Base-by-base conservation (phyloP, 177 flowering plant genomes). In the Vitis hybrid region DNA sequence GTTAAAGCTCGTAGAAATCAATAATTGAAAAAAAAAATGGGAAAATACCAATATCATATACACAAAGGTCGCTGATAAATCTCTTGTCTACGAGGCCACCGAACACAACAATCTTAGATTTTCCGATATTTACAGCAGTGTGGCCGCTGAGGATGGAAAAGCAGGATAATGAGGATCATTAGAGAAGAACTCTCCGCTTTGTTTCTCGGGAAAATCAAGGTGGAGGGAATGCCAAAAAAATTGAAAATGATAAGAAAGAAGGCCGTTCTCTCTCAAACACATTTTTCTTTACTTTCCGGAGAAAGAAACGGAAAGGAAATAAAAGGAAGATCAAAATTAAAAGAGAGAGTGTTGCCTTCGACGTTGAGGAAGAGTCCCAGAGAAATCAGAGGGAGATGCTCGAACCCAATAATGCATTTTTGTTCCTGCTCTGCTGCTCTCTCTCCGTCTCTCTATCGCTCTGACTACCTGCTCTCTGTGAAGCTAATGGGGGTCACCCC, bases 1-100 rank as follows among this genome's bases (percentile, higher is more conserved):
- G 45, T 39, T 34, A 20, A 39, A 50, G 18, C 19, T 14, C 39
- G 9, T 5, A 68, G 29, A 54, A 34, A 52, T 48, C 16, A 39
- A n/a, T 45, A 50, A 56, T 6, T 50, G 14, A 65, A 57, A 11
- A 50, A 15, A n/a, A 68, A n/a, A 15, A 16, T 64, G 26, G n/a
- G n/a, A 39, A 26, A 45, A 2, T 85, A 95, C 98, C 97, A 1
- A 86, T 80, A 64, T 96, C 99, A 67, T 85, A 94, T n/a, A 96
- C 97, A 16, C 72, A 61, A 65, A 92, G 69, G 71, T 96, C 99
- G 70, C 68, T 76, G 73, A 92, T 82, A 74, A 96, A 93, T 64
- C 71, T 81, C 81, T 92, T 93, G 71, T 96, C 97, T 29, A 88
- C 75, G 14, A 96, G 86, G 53, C 99, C 99, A 63, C 99, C 99